Percentiles rank a stretch among this genome's conserved stretches.
Evolutionary conservation across 768 basidiomycete species (phyloP).

Genomic region (Termitomyces sp.): DNA sequence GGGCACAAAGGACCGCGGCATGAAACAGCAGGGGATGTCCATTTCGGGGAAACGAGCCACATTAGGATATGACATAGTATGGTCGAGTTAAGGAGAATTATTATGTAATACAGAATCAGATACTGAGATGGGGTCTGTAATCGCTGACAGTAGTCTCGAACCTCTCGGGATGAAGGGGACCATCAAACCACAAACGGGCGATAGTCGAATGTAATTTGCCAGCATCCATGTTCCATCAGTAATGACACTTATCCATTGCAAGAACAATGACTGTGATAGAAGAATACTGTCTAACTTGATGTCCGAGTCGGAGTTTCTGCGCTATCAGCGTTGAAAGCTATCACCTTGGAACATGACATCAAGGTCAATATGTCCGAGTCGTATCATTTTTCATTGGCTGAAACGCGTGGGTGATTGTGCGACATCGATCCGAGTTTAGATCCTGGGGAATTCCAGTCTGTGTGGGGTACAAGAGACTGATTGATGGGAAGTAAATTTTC

Average conservation of each 20-base stretch:
- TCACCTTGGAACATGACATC: neutral
- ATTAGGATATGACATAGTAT: no score
- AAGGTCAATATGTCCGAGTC: neutral
- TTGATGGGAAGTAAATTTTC: neutral
- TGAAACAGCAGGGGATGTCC: neutral
- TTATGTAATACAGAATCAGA: neutral
- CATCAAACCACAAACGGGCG: neutral
- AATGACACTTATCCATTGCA: neutral
- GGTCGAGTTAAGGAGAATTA: neutral
- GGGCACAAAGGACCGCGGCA: neutral
- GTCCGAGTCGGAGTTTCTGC: neutral
- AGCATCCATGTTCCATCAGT: neutral
- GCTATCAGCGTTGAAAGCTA: neutral
- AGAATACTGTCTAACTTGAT: neutral
- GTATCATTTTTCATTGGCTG: neutral
- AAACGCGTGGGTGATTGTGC: neutral
- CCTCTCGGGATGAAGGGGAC: neutral
- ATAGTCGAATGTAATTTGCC: neutral
- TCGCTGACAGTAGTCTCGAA: neutral
- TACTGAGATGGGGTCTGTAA: neutral
- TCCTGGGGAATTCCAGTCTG: neutral
- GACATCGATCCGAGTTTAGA: neutral
- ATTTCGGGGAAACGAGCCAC: neutral
- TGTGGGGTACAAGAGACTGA: neutral
- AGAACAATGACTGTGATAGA: neutral